phyloP scores from a whole-genome alignment of 2,329 filamentous ascomycete species.

The Talaromyces piceae region DNA sequence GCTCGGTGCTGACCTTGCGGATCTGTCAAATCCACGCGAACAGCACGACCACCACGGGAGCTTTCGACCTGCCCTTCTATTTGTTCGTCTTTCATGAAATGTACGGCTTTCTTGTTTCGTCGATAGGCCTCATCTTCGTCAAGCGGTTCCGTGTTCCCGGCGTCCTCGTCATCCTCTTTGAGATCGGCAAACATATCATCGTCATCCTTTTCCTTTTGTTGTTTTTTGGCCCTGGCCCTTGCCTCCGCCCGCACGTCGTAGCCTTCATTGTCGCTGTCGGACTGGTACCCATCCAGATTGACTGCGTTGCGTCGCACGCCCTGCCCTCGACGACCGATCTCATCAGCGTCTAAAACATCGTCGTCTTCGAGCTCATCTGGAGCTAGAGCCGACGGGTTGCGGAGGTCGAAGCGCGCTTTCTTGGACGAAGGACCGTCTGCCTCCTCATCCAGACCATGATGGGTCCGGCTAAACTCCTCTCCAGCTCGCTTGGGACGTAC shows the following conservation, averaged over 20 bases:
- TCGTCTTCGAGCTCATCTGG: constrained; percentile 71
- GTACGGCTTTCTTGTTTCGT: constrained; percentile 56
- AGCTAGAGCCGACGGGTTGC: constrained; percentile 87
- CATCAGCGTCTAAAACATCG: constrained; percentile 77
- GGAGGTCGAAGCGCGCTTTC: constrained; percentile 85
- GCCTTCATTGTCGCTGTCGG: constrained; percentile 83
- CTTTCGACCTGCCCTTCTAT: constrained; percentile 73
- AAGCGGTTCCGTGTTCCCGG: constrained; percentile 47
- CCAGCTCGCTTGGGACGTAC: constrained; percentile 76
- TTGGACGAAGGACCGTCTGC: constrained; percentile 49
- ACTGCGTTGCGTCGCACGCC: constrained; percentile 86
- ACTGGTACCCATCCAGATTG: constrained; percentile 95
- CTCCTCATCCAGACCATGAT: constrained; percentile 49
- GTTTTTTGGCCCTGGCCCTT: constrained; percentile 37
- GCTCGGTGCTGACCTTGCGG: constrained; percentile 19
- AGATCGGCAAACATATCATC: constrained; percentile 76
- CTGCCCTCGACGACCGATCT: constrained; percentile 67
- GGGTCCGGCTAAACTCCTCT: constrained; percentile 70
- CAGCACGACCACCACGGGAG: constrained; percentile 66
- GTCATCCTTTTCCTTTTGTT: constrained; percentile 30
- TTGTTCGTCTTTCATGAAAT: constrained; percentile 53
- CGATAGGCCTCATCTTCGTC: constrained; percentile 43
- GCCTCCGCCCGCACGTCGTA: constrained; percentile 68
- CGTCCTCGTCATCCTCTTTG: constrained; percentile 55
- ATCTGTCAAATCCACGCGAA: constrained; percentile 49